A percentile compares a stretch with the other conserved stretches of the same genome.
Conservation (phyloP, 2,329 filamentous ascomycete species). For the Pseudocercospora fijiensis region DNA sequence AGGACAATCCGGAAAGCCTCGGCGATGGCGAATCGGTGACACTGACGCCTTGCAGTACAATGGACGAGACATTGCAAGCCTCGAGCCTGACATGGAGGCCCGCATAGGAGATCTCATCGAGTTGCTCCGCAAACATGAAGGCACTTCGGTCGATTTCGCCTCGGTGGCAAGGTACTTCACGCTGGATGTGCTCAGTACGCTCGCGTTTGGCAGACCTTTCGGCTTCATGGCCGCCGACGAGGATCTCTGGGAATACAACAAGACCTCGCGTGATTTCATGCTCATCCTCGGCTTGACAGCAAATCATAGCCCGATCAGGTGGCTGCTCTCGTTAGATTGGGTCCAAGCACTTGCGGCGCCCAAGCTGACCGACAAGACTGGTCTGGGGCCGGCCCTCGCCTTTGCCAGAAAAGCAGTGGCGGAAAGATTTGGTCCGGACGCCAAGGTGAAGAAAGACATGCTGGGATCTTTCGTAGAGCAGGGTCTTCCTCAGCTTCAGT, state of each 20-base stretch:
- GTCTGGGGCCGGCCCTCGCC: slow-evolving; percentile 30
- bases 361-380: slow-evolving; percentile 32
- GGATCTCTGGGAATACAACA: slow-evolving; percentile 42
- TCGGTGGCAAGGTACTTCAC: slow-evolving; percentile 55
- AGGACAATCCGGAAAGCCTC: slow-evolving; percentile 19
- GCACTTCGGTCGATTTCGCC: slow-evolving; percentile 47
- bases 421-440: slow-evolving; percentile 29
- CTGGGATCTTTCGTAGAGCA: slow-evolving; percentile 51
- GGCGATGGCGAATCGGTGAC: slow-evolving; percentile 7
- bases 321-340: slow-evolving; percentile 25
- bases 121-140: slow-evolving; percentile 46
- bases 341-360: slow-evolving; percentile 30
- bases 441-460: slow-evolving; percentile 48
- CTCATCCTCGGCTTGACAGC: slow-evolving; percentile 28
- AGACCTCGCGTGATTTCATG: slow-evolving; percentile 26
- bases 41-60: slow-evolving; percentile 48
- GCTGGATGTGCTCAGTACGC: slow-evolving; percentile 56
- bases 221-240: slow-evolving; percentile 53
- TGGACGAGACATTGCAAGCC: slow-evolving; percentile 53
- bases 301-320: slow-evolving; percentile 30
- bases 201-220: slow-evolving; percentile 55
- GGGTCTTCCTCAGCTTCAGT: slow-evolving; percentile 41
- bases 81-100: slow-evolving; percentile 53
- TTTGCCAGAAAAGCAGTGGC: slow-evolving; percentile 32
- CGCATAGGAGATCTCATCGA: slow-evolving; percentile 50